Conservation (phyloP, 257 asterid species). For the Solanum okadae region DNA sequence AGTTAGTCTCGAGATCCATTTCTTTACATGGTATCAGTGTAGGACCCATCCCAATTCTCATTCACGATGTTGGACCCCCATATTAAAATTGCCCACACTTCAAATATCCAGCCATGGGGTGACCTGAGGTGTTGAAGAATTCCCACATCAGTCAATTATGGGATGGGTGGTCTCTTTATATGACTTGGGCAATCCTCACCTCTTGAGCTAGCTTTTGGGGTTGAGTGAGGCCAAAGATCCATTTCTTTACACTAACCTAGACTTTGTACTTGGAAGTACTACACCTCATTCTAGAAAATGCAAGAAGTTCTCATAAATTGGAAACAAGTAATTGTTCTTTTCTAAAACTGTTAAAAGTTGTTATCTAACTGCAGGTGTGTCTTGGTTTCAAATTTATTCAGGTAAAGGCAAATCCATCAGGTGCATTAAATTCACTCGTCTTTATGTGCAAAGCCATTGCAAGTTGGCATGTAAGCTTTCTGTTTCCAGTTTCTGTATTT, state of each 20-base stretch:
- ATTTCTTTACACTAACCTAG: background rate
- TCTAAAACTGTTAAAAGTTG: background rate
- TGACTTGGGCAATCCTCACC: background rate
- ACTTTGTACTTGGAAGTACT: background rate
- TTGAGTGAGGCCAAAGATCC: background rate
- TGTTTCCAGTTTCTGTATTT: background rate
- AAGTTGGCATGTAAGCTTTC: constrained; percentile 87
- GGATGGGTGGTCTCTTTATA: background rate
- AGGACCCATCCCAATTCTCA: background rate
- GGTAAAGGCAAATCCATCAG: constrained; percentile 87
- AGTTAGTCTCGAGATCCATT: background rate
- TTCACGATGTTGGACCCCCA: background rate
- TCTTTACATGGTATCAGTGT: background rate
- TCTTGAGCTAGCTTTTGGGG: background rate
- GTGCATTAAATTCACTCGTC: constrained; percentile 72
- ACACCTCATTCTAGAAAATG: background rate
- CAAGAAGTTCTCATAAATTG: background rate
- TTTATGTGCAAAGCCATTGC: constrained; percentile 86
- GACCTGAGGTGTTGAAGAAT: background rate
- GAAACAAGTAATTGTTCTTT: background rate
- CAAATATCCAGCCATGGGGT: background rate
- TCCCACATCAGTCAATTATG: background rate
- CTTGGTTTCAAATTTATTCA: constrained; percentile 24
- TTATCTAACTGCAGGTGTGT: background rate
- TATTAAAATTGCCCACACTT: background rate